A percentile compares a stretch with the other conserved stretches of the same genome.
phyloP scores from a whole-genome alignment of 2,329 filamentous ascomycete species.

The Grosmannia clavigera region DNA sequence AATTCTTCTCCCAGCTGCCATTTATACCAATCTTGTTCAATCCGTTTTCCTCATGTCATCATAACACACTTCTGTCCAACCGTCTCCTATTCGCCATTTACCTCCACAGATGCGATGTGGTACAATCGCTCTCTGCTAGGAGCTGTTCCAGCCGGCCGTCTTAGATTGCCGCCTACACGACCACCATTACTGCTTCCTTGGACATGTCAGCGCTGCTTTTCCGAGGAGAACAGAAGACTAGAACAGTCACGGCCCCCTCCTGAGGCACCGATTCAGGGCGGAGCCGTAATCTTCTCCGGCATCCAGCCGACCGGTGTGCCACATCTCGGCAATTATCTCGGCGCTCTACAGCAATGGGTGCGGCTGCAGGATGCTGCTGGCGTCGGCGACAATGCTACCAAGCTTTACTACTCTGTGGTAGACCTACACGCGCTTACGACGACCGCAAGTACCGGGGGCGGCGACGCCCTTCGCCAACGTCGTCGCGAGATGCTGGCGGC shows the following conservation, averaged over 20 bases:
- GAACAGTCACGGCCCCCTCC: background rate
- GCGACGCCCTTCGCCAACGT: constrained; percentile 46
- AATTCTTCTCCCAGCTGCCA: background rate
- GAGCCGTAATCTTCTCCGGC: constrained; percentile 68
- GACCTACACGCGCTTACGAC: constrained; percentile 85
- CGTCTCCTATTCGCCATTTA: background rate
- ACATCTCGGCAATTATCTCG: constrained; percentile 90
- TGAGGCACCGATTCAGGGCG: constrained; percentile 3
- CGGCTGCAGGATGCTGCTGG: constrained; percentile 55
- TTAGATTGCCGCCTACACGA: background rate
- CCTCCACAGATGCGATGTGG: background rate
- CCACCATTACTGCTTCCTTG: background rate
- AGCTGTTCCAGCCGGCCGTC: background rate
- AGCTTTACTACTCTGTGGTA: constrained; percentile 74
- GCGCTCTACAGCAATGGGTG: constrained; percentile 79
- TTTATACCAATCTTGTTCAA: background rate
- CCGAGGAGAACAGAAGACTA: background rate
- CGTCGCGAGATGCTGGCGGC: constrained; percentile 67
- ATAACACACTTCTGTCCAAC: background rate
- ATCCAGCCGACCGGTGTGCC: constrained; percentile 94
- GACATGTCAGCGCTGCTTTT: constrained; percentile 6
- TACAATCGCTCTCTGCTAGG: background rate
- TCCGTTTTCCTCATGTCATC: background rate
- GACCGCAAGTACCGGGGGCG: background rate
- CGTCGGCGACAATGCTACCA: constrained; percentile 29